Conservation (phyloP, 2,329 filamentous ascomycete genomes). For the Curvularia verruculosa region DNA sequence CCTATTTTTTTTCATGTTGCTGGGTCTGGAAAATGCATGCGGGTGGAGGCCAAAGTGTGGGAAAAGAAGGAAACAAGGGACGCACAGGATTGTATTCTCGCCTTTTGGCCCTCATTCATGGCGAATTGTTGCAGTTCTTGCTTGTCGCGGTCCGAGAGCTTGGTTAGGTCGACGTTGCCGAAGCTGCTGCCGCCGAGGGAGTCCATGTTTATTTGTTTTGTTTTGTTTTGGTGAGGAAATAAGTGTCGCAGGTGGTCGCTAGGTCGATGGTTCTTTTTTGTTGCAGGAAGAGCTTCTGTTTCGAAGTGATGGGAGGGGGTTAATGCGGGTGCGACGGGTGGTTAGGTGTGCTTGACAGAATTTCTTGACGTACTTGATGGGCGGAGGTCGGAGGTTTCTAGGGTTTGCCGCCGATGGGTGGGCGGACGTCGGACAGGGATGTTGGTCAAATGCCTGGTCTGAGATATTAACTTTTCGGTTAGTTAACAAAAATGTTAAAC, state of each 20-base stretch:
- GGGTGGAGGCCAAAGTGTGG: no score
- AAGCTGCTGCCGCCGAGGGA: slow-evolving; percentile 53
- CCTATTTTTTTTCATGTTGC: no score
- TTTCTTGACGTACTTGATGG: slow-evolving; percentile 10
- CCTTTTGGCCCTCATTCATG: slow-evolving; percentile 82
- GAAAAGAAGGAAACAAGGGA: not conserved
- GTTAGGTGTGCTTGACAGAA: not conserved
- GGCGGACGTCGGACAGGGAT: not conserved
- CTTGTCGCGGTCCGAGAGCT: slow-evolving; percentile 82
- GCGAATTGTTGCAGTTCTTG: slow-evolving; percentile 87
- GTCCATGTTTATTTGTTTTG: no score
- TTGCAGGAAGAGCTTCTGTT: not conserved
- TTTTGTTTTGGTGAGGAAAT: not conserved
- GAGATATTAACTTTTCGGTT: not conserved
- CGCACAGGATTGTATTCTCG: slow-evolving; percentile 64
- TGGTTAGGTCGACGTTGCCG: slow-evolving; percentile 68
- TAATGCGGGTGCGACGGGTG: not conserved
- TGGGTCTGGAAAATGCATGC: no score
- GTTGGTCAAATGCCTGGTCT: slow-evolving; percentile 1
- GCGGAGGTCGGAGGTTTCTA: slow-evolving; percentile 3
- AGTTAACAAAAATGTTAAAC: not conserved
- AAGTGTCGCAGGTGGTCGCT: not conserved
- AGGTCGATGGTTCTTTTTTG: slow-evolving; percentile 3
- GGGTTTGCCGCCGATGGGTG: not conserved
- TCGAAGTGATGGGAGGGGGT: not conserved